Conservation (phyloP, 768 basidiomycete genomes). For the Tremella mesenterica region DNA sequence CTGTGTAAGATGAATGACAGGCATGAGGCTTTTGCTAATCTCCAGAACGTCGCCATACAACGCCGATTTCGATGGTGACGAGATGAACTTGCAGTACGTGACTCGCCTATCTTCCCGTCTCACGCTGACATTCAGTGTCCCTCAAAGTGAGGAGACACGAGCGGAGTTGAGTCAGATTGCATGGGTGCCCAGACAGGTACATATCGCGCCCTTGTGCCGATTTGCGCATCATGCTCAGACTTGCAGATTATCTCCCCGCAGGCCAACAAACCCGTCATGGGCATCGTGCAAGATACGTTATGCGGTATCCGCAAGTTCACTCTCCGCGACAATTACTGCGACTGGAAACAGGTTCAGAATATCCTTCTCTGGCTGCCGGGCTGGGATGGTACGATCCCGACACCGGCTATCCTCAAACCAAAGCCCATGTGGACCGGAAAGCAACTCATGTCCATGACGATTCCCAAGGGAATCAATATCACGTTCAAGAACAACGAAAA, state of each 20-base stretch:
- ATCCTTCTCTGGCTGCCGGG: conserved; percentile 96
- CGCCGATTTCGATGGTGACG: conserved; percentile 98
- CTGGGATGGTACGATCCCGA: conserved; percentile 90
- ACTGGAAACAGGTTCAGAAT: conserved; percentile 93
- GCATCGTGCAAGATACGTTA: conserved; percentile 96
- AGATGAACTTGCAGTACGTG: conserved; percentile 96
- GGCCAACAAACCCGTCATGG: conserved; percentile 99
- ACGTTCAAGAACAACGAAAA: conserved; percentile 51
- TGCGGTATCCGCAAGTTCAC: conserved; percentile 97
- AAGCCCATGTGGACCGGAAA: conserved; percentile 98
- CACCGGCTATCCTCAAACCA: conserved; percentile 89
- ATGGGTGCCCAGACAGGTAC: conserved; percentile 92
- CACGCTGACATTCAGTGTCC: conserved; percentile 56
- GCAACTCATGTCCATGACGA: conserved; percentile 82
- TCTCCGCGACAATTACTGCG: conserved; percentile 85
- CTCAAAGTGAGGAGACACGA: conserved; percentile 95
- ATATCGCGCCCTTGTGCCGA: conserved; percentile 2
- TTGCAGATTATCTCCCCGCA: conserved; percentile 99
- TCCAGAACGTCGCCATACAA: conserved; percentile 92
- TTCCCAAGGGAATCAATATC: conserved; percentile 87
- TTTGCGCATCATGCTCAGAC: conserved; percentile 4
- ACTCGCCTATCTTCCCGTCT: neutral
- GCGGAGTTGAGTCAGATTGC: conserved; percentile 97
- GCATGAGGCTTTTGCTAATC: conserved; percentile 20
- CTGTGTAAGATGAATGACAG: conserved; percentile 63